These are phyloP conservation scores for Mychonastes homosphaera DNA, from an alignment of 139 green algal genomes.

Conservation along the genomic window DNA sequence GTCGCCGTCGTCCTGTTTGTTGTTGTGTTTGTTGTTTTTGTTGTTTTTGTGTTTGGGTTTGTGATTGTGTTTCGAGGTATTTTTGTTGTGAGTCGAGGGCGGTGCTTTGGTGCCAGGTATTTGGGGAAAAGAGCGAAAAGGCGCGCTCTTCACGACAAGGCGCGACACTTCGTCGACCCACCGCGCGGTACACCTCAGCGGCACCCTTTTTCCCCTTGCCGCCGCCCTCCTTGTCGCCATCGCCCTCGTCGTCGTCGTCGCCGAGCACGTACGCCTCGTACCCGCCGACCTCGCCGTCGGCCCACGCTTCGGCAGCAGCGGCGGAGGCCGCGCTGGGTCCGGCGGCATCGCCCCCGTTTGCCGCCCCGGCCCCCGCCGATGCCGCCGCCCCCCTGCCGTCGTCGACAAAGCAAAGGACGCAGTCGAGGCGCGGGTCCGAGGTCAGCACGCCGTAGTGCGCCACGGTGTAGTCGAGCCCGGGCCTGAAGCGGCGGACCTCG, in stretches of 20 bases:
- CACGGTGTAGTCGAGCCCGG: constrained; percentile 77
- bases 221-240: too few species aligned
- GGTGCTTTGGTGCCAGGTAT: too few species aligned
- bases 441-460: constrained; percentile 64
- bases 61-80: too few species aligned
- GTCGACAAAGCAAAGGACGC: constrained; percentile 69
- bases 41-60: not conserved
- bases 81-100: too few species aligned
- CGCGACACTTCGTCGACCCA: constrained; percentile 16
- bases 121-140: constrained; percentile 3
- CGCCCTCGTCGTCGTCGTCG: constrained; percentile 49
- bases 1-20: constrained; percentile 40
- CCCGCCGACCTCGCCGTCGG: constrained; percentile 51
- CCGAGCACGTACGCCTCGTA: constrained; percentile 78
- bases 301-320: not conserved
- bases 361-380: too few species aligned
- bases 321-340: too few species aligned
- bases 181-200: constrained; percentile 48
- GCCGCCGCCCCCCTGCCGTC: constrained; percentile 19
- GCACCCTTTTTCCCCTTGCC: too few species aligned
- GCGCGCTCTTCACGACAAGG: not conserved
- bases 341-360: too few species aligned
- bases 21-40: not conserved
- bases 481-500: constrained; percentile 66
- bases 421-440: constrained; percentile 50